phyloP scores from a whole-genome alignment of 305 asterid species.

The Andrographis paniculata region DNA sequence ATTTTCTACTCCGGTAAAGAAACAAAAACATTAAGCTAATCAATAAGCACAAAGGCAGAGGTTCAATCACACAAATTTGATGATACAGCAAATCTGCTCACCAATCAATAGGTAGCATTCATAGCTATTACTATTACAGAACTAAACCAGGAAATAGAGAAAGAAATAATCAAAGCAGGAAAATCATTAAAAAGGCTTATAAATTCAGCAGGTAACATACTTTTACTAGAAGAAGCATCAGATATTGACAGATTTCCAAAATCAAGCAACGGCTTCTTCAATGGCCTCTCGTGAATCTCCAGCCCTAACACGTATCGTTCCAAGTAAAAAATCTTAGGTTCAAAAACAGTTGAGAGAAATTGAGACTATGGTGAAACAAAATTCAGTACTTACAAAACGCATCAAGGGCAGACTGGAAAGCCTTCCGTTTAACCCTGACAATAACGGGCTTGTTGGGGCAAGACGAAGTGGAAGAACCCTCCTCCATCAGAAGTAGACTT shows the following conservation, averaged over 20 bases:
- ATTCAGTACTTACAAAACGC: constrained; percentile 60
- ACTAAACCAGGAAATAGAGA: too few species aligned
- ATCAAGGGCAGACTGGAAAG: constrained; percentile 42
- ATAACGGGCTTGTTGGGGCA: constrained; percentile 48
- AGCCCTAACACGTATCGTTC: constrained; percentile 44
- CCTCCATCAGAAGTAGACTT: too few species aligned
- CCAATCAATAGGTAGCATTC: too few species aligned
- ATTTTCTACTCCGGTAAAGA: too few species aligned
- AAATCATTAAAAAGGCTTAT: neutral
- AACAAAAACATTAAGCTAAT: too few species aligned
- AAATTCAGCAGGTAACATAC: constrained; percentile 21
- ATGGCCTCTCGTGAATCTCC: constrained; percentile 72
- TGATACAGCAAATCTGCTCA: too few species aligned
- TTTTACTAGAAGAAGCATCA: constrained; percentile 52
- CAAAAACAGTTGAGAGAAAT: neutral
- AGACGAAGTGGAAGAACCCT: constrained; percentile 30
- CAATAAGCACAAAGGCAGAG: too few species aligned
- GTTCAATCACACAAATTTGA: too few species aligned
- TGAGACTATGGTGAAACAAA: too few species aligned
- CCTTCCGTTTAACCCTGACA: constrained; percentile 77
- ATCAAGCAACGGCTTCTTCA: constrained; percentile 61
- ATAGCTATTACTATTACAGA: too few species aligned
- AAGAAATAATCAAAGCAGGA: too few species aligned
- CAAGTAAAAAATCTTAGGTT: neutral
- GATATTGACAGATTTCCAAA: constrained; percentile 60